Evolutionary conservation across 306 rosid genomes (phyloP), one percentile per base, ranked within the genome.

Genomic region (Dicorynia guianensis): DNA sequence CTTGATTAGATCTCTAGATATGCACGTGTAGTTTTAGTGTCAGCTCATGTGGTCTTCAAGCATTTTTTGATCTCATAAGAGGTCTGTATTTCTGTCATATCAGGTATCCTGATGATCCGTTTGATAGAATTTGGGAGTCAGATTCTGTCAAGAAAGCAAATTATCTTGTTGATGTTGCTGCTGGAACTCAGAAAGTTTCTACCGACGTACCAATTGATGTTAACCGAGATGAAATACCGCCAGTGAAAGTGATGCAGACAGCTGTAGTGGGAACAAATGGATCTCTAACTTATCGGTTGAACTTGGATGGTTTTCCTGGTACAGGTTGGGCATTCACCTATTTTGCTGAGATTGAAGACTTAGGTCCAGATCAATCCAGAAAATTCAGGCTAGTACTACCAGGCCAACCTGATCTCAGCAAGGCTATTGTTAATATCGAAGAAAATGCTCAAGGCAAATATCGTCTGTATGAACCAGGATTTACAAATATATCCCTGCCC

Each of bases 101-200:
- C 86, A 95, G 99, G 97, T 95, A 87, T 84, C 99, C 97, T 13
- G 97, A 90, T 80, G 99, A 95, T 57, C 97, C 97, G 10, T 95
- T 95, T 57, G 99, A 95, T 76, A 83, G 99, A 87, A 87, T 95
- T 65, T 95, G 99, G 99, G 85, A 80, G 77, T 95, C 99, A 18
- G 99, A 95, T 79, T 87, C 99, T 61, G 11, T 89, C 50, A 95
- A 89, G 93, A 95, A 83, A 86, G 97, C 97, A 8, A 95, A 95
- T 85, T 95, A 85, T 84, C 97, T 95, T 34, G 97, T 95, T 10
- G 99, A 95, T 81, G 90, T 89, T 71, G 99, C 97, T 40, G 80
- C 81, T 50, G 99, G 99, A 78, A 95, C 97, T 20, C 59, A 78
- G 84, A 95, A 89, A 76, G 78, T 92, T 69, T 89, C 97, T 17